phyloP scores from a whole-genome alignment of 2,329 filamentous ascomycete species.

The Juglanconis juglandina region DNA sequence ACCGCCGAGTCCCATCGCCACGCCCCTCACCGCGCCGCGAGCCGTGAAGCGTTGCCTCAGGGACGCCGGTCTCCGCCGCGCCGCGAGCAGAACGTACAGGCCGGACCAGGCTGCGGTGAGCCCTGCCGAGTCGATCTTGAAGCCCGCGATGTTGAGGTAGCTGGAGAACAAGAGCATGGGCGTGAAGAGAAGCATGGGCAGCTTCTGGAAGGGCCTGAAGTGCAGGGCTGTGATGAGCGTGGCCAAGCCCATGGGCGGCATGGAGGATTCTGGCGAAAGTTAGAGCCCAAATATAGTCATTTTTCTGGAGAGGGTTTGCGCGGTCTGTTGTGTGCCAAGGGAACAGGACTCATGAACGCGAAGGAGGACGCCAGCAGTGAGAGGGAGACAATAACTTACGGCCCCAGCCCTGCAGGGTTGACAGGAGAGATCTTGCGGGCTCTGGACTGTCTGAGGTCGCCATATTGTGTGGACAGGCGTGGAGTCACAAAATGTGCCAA shows the following conservation, averaged over 20 bases:
- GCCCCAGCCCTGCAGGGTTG: conserved; percentile 44
- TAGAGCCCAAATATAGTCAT: not conserved
- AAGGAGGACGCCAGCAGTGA: not conserved
- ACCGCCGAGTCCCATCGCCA: conserved; percentile 47
- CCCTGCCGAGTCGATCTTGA: conserved; percentile 54
- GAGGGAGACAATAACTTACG: conserved; percentile 37
- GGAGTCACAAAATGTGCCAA: not conserved
- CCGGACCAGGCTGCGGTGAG: conserved; percentile 55
- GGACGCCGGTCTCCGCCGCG: conserved; percentile 39
- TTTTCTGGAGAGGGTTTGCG: not conserved
- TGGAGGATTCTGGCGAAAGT: conserved; percentile 44
- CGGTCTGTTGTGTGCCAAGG: conserved; percentile 4
- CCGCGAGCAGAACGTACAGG: conserved; percentile 53
- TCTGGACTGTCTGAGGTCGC: conserved; percentile 5
- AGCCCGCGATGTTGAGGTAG: conserved; percentile 59
- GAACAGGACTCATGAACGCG: not conserved
- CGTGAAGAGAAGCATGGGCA: conserved; percentile 46
- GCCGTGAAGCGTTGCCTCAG: conserved; percentile 38
- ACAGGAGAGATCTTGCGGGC: conserved; percentile 31
- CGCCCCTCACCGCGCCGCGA: conserved; percentile 48
- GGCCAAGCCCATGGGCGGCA: conserved; percentile 53
- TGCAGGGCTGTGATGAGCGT: conserved; percentile 56
- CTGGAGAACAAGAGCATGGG: conserved; percentile 53
- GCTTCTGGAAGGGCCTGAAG: conserved; percentile 47
- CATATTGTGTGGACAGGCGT: not conserved